Evolutionary conservation across 2,329 filamentous ascomycete genomes (phyloP).

Genomic region (Emydomyces testavorans): DNA sequence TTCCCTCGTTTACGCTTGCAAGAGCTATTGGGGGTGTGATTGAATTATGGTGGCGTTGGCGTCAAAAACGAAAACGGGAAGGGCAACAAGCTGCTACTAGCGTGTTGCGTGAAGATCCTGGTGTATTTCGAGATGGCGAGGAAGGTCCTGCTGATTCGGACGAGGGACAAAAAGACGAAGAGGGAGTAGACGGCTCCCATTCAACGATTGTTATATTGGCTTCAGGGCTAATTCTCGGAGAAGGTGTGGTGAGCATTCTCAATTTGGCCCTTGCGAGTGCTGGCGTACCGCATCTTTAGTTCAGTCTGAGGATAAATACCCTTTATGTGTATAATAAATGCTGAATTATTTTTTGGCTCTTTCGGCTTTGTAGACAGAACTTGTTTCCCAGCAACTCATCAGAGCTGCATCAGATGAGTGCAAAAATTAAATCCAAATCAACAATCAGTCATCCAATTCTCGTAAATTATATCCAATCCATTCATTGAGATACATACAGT

Average conservation of each 20-base stretch:
- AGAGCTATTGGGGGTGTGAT: slow-evolving; percentile 67
- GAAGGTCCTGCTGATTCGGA: neutral
- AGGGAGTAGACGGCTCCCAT: slow-evolving; percentile 22
- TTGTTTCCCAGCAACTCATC: too few relatives aligned
- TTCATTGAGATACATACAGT: neutral
- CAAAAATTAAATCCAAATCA: too few relatives aligned
- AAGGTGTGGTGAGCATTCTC: slow-evolving; percentile 82
- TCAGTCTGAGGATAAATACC: too few relatives aligned
- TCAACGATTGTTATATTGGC: slow-evolving; percentile 79
- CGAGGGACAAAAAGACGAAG: slow-evolving; percentile 17
- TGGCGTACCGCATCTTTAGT: slow-evolving; percentile 58
- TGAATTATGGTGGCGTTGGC: slow-evolving; percentile 64
- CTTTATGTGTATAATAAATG: too few relatives aligned
- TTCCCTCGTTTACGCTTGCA: slow-evolving; percentile 87
- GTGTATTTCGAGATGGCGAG: neutral
- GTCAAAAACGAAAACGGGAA: slow-evolving; percentile 31
- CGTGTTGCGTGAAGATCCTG: slow-evolving; percentile 3
- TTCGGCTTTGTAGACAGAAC: slow-evolving; percentile 4
- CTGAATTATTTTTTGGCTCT: neutral
- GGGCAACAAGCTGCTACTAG: slow-evolving; percentile 6
- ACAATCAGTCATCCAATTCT: neutral
- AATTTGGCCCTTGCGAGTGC: slow-evolving; percentile 73
- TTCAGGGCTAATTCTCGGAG: slow-evolving; percentile 78
- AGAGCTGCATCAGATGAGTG: too few relatives aligned
- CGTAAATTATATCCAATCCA: neutral